Evolutionary conservation across 306 rosid species (phyloP).

Genomic region (Begonia masoniana): DNA sequence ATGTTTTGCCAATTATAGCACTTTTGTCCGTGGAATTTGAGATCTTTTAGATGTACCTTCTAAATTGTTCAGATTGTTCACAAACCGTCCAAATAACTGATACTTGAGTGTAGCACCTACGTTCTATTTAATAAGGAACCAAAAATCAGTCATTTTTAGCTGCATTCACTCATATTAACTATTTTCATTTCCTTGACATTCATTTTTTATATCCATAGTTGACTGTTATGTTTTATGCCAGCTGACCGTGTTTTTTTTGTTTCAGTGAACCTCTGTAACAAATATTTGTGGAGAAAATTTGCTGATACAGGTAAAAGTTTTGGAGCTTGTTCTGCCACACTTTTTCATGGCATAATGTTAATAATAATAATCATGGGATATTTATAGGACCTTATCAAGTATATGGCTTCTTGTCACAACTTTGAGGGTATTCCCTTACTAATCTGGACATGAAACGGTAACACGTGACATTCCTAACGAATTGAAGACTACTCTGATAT

Average conservation of each 20-base stretch:
- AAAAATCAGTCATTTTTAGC: too few relatives aligned
- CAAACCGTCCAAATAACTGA: too few relatives aligned
- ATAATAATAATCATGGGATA: neutral
- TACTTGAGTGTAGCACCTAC: too few relatives aligned
- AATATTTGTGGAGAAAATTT: slow-evolving; percentile 96
- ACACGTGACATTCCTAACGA: slow-evolving; percentile 27
- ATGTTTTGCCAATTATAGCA: too few relatives aligned
- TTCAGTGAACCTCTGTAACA: slow-evolving; percentile 78
- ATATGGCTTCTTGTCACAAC: slow-evolving; percentile 53
- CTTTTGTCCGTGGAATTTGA: too few relatives aligned
- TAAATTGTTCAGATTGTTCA: too few relatives aligned
- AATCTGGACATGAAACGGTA: slow-evolving; percentile 12
- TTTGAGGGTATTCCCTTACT: slow-evolving; percentile 45
- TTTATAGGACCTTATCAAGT: slow-evolving; percentile 76
- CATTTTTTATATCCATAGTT: too few relatives aligned
- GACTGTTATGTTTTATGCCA: slow-evolving; percentile 4
- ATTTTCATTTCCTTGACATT: too few relatives aligned
- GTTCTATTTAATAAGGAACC: too few relatives aligned
- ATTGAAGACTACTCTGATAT: slow-evolving; percentile 81
- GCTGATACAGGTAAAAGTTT: slow-evolving; percentile 57
- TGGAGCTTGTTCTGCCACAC: slow-evolving; percentile 4
- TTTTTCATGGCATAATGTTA: neutral
- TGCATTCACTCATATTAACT: too few relatives aligned
- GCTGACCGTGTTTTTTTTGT: slow-evolving; percentile 5
- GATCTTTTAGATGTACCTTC: too few relatives aligned